Evolutionary conservation across 2,329 filamentous ascomycete genomes (phyloP).

Genomic region (Aspergillus ustus): DNA sequence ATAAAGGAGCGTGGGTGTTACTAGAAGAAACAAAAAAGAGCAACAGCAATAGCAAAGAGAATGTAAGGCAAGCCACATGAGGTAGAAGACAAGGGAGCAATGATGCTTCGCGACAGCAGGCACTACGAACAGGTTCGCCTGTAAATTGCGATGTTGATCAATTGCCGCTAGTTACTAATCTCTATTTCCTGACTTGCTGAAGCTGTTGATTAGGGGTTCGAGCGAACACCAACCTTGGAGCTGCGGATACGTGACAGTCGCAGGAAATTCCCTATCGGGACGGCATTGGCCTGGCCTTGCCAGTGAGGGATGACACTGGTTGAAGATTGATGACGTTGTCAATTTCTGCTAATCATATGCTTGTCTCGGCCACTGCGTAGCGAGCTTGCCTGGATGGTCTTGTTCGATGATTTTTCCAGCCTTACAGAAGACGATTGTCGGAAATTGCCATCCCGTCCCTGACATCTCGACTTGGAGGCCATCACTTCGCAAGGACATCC

Average conservation of each 20-base stretch:
- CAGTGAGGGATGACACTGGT: not conserved
- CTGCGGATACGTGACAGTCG: not conserved
- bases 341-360: too few species aligned
- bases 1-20: too few species aligned
- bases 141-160: too few species aligned
- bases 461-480: too few species aligned
- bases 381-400: not conserved
- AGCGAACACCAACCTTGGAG: not conserved
- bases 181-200: not conserved
- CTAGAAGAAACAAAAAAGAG: too few species aligned
- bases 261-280: not conserved
- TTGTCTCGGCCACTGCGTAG: not conserved
- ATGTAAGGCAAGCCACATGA: too few species aligned
- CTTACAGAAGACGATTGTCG: not conserved
- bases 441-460: not conserved
- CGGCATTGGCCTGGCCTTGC: not conserved
- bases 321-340: not conserved
- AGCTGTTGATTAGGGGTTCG: not conserved
- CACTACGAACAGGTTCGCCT: not conserved
- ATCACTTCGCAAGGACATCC: too few species aligned
- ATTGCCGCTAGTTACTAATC: not conserved
- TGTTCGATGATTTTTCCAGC: not conserved
- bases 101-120: not conserved
- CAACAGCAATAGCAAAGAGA: too few species aligned
- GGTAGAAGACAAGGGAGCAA: not conserved